Base-by-base conservation (phyloP, 208 protist genomes). In the Leishmania tarentolae region DNA sequence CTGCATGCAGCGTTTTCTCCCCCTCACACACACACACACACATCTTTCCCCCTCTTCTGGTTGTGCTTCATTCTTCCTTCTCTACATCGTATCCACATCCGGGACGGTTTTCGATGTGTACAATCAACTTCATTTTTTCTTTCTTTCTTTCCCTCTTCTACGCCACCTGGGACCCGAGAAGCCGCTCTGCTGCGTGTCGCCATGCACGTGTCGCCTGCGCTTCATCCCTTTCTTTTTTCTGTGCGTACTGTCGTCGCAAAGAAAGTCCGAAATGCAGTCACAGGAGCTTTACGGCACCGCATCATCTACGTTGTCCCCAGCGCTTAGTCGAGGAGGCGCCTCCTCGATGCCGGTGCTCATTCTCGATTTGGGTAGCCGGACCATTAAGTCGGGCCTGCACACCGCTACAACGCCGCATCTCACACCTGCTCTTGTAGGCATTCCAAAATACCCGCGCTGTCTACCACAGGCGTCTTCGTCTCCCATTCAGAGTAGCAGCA, bases 341-440 rank as follows among this genome's bases (percentile, higher is more conserved):
- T 24, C 72, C 24, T 31, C 66, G 2, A 40, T 68, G 7, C 66
- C 35, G 66, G 80, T 76, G 40, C 66, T 92, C n/a, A 80, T 94
- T 47, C 47, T 94, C 17, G 89, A 94, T 75, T n/a, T 90, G 28
- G 91, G 89, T 63, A 92, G 87, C 0, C 79, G 87, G 59, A 86
- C 65, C 75, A 75, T 89, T 57, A 92, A 93, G 81, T 56, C 80
- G 31, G 91, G 89, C 9, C 66, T 79, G 47, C 82, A 85, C 71
- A 87, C 79, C 42, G 70, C 85, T 31, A 40, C 65, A 42, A 68
- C 65, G 13, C 88, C 91, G 1, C 69, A 80, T 15, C 44, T 73
- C 19, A 80, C 90, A 44, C 91, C 87, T 8, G 75, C 85, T 35
- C 31, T 92, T 50, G 78, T 78, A 1, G 91, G 91, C 11, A 77